Evolutionary conservation across 495 filamentous ascomycete genomes (phyloP), one percentile per base, ranked within the genome.

Genomic region (Tuber brumale): DNA sequence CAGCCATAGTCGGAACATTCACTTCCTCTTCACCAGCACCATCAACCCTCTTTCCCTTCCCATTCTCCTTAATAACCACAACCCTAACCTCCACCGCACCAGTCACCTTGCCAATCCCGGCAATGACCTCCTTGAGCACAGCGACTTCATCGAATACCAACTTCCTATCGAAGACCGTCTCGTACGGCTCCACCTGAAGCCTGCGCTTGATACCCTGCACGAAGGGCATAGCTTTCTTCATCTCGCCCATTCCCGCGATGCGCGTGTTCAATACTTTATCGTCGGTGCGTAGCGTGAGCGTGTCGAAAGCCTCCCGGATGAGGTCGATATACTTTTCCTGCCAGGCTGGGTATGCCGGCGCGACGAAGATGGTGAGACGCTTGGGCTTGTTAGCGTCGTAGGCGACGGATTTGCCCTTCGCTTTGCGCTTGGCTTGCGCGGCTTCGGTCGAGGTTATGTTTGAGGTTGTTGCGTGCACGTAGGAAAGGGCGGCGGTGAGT

Each of bases 221-320:
- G 81, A 97, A 99, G 8, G 96, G 96, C 95, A 98, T 98, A 41
- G 93, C 95, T 85, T 95, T 93, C 89, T 99, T 99, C 88, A 92
- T 93, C 85, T 97, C 95, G 42, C 89, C 88, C 81, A 95, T 88
- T 85, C 94, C 94, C 80, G 87, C 88, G 35, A 95, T 88, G 81
- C 90, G 88, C 72, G 88, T 88, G 80, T 89, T 92, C 31, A 97
- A 85, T 73, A 88, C 89, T 86, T 95, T 96, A 81, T 97, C 93
- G 77, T 96, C 90, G 79, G 92, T 83, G 37, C 82, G 83, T 76
- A 93, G 77, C 75, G 82, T 88, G 61, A 88, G 75, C 48, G 84
- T 78, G 74, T 89, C 85, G 79, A 92, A 92, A 46, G 89, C 85
- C 75, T 91, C 88, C 74, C 90, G 89, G 27, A 96, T 88, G 35